These are phyloP conservation scores for Westerdykella aurantiaca DNA, from an alignment of 2,329 filamentous ascomycete species.

Conservation along the genomic window DNA sequence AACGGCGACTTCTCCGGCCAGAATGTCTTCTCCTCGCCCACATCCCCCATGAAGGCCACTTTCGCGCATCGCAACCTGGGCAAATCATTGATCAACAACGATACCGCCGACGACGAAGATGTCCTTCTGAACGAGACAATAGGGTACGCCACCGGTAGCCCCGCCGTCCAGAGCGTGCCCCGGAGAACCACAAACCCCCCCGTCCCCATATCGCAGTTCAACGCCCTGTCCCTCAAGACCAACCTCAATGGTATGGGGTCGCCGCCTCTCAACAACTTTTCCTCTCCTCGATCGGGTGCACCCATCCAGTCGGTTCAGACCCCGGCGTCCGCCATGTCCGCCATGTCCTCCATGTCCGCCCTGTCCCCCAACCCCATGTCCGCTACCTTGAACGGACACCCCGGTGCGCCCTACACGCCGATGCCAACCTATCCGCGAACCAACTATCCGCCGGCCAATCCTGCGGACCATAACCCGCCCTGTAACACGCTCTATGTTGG, in stretches of 20 bases:
- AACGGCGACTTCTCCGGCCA: constrained; percentile 58
- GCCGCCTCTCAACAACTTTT: constrained; percentile 51
- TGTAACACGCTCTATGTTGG: constrained; percentile 98
- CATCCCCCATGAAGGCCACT: constrained; percentile 66
- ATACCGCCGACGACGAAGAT: constrained; percentile 64
- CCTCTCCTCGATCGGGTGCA: constrained; percentile 45
- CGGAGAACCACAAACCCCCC: constrained; percentile 68
- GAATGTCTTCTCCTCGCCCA: constrained; percentile 60
- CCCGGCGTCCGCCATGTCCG: constrained; percentile 40
- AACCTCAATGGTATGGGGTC: constrained; percentile 43
- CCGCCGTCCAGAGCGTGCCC: constrained; percentile 44
- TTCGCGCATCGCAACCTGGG: constrained; percentile 57
- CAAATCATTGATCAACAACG: constrained; percentile 66
- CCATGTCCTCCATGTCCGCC: constrained; percentile 45
- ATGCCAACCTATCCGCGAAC: constrained; percentile 50
- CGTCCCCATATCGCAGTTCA: constrained; percentile 63
- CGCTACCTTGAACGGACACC: constrained; percentile 9
- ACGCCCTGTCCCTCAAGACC: constrained; percentile 65
- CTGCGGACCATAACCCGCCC: constrained; percentile 91
- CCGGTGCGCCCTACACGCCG: background rate
- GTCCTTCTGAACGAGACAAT: constrained; percentile 66
- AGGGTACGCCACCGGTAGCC: constrained; percentile 66
- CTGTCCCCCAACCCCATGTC: constrained; percentile 44
- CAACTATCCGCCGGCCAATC: constrained; percentile 81
- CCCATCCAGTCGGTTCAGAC: constrained; percentile 49